Conservation (phyloP, 208 protist genomes). For the Acanthamoeba royreba region DNA sequence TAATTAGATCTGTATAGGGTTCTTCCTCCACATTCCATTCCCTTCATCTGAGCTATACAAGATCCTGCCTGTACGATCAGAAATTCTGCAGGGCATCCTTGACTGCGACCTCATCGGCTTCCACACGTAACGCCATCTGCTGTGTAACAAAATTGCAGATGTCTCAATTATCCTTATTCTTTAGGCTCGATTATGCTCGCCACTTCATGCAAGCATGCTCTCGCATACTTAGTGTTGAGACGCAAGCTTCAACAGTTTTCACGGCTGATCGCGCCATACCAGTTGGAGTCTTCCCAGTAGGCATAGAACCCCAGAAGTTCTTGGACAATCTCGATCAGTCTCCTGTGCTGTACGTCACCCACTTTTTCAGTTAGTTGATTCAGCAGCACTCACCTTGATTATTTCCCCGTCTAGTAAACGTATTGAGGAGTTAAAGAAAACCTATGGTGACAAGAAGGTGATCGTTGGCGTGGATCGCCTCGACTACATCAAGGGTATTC, state of each 20-base stretch:
- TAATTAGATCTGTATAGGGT: constrained; percentile 67
- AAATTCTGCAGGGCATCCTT: constrained; percentile 77
- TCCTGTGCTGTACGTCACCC: neutral
- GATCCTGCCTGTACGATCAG: constrained; percentile 70
- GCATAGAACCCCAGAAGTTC: constrained; percentile 77
- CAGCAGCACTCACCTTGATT: neutral
- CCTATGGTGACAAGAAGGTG: constrained; percentile 74
- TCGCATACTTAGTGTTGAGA: constrained; percentile 65
- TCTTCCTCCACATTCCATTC: constrained; percentile 86
- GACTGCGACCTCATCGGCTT: constrained; percentile 75
- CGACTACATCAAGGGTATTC: constrained; percentile 86
- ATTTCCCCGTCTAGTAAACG: neutral
- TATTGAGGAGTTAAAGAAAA: constrained; percentile 64
- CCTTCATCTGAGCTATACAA: constrained; percentile 78
- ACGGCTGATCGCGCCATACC: neutral
- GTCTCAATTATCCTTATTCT: neutral
- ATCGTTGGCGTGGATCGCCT: constrained; percentile 83
- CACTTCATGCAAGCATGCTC: constrained; percentile 74
- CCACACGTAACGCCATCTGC: constrained; percentile 64
- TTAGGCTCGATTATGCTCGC: constrained; percentile 70
- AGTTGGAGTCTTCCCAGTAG: constrained; percentile 69
- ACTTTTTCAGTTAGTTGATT: neutral
- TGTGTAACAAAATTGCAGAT: neutral
- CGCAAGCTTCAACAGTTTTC: constrained; percentile 18
- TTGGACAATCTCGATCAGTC: constrained; percentile 45